A percentile compares a stretch with the other conserved stretches of the same genome.
Evolutionary conservation across 495 filamentous ascomycete species (phyloP).

Genomic region (Xylaria flabelliformis): DNA sequence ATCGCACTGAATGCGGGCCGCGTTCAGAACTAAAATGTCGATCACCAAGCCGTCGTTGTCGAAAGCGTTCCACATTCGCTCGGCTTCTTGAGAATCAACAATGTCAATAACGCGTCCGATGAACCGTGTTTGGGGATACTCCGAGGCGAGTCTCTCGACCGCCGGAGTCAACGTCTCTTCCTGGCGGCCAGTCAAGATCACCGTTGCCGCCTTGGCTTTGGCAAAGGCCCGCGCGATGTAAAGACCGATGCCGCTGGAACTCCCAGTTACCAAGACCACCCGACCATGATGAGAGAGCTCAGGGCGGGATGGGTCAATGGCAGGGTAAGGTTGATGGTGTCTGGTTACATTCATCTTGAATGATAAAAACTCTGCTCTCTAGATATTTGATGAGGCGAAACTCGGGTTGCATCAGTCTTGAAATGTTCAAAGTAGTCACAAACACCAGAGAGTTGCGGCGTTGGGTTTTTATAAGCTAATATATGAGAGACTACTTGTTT

Average conservation of each 20-base stretch:
- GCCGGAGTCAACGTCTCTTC: not conserved
- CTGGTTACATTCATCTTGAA: slow-evolving; percentile 21
- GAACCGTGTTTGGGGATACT: not conserved
- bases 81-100: slow-evolving; percentile 25
- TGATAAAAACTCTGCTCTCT: not conserved
- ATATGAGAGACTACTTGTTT: not conserved
- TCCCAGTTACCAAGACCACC: slow-evolving; percentile 58
- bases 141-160: not conserved
- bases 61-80: slow-evolving; percentile 42
- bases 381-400: not conserved
- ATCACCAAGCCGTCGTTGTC: slow-evolving; percentile 36
- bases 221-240: slow-evolving; percentile 46
- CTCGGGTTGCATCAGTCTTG: not conserved
- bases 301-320: slow-evolving; percentile 49
- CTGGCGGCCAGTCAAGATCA: slow-evolving; percentile 45
- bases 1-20: slow-evolving; percentile 17
- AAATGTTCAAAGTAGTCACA: no score
- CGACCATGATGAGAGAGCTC: slow-evolving; percentile 52
- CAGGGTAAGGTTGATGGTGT: slow-evolving; percentile 51
- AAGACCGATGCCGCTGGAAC: slow-evolving; percentile 44
- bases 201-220: slow-evolving; percentile 39
- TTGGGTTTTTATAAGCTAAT: not conserved
- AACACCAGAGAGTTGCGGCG: not conserved
- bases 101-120: slow-evolving; percentile 31
- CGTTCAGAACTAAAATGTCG: slow-evolving; percentile 51